Conservation (phyloP, 352 stramenopile genomes). For the Aphanomyces cochlioides region DNA sequence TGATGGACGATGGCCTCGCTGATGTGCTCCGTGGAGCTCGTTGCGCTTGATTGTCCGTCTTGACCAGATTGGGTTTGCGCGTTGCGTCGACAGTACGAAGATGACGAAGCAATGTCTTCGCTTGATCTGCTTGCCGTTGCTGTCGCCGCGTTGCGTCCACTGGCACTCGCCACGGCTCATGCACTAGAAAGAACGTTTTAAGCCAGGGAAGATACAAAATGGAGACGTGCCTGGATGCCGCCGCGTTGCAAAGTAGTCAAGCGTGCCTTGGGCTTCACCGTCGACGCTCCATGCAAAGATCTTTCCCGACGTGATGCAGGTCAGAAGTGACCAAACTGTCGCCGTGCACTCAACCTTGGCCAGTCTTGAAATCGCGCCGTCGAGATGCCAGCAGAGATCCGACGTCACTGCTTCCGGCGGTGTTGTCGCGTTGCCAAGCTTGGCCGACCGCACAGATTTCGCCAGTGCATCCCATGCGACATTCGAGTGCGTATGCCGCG, state of each 20-base stretch:
- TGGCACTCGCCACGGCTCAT: conserved; percentile 52
- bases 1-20: no score
- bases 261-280: conserved; percentile 42
- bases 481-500: conserved; percentile 16
- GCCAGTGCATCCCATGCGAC: conserved; percentile 8
- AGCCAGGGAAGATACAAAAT: background rate
- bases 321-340: conserved; percentile 46
- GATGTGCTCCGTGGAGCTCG: background rate
- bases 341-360: conserved; percentile 42
- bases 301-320: conserved; percentile 48
- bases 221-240: conserved; percentile 37
- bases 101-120: conserved; percentile 40
- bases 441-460: background rate
- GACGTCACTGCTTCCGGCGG: background rate
- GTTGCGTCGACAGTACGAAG: background rate
- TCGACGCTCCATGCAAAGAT: conserved; percentile 58
- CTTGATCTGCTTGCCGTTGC: conserved; percentile 41
- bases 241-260: conserved; percentile 67
- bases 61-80: background rate
- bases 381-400: conserved; percentile 42
- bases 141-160: conserved; percentile 47
- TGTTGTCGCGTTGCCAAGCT: background rate
- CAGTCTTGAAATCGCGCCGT: conserved; percentile 34
- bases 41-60: background rate
- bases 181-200: background rate